Evolutionary conservation across 371 early-diverging fungal species (phyloP), one percentile per base, ranked within the genome.

Genomic region (Zychaea mexicana): DNA sequence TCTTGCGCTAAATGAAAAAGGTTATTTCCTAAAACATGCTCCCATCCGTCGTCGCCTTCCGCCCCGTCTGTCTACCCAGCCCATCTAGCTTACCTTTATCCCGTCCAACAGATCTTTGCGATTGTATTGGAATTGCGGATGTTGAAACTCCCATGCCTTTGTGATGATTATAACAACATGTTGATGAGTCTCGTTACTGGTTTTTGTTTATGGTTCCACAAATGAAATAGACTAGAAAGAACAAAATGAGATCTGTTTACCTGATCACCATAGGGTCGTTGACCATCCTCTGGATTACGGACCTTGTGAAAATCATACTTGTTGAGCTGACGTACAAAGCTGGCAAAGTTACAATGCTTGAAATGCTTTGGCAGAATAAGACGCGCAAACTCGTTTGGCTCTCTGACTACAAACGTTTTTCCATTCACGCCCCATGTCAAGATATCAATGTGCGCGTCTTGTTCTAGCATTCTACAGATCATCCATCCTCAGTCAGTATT

Each of bases 301-400:
- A 94, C 80, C 71, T 95, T 96, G 77, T 95, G 94, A 76, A 98
- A 96, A 58, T 78, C 79, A 68, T 98, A 98, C 78, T 94, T 98
- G 80, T 98, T 98, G 15, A 98, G 84, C 73, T 98, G 98, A 17
- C 98, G 86, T 17, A 96, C 93, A 80, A 98, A 96, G 58, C 90
- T 91, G 27, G 93, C 88, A 73, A 96, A 91, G 67, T 97, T 96
- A 67, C 89, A 93, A 78, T 96, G 96, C 68, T 95, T 95, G 72
- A 96, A 96, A 69, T 93, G 91, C 52, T 83, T 83, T 21, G 94
- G 93, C 17, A 97, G 79, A 46, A 96, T 87, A 30, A 76, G 70
- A 65, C 83, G 82, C n/a, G 86, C 83, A 74, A 93, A 94, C 38
- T 85, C 88, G 61, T 83, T 85, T 39, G 89, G 88, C 55, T 95